Base-by-base conservation (phyloP, 768 basidiomycete species). In the Postia placenta region DNA sequence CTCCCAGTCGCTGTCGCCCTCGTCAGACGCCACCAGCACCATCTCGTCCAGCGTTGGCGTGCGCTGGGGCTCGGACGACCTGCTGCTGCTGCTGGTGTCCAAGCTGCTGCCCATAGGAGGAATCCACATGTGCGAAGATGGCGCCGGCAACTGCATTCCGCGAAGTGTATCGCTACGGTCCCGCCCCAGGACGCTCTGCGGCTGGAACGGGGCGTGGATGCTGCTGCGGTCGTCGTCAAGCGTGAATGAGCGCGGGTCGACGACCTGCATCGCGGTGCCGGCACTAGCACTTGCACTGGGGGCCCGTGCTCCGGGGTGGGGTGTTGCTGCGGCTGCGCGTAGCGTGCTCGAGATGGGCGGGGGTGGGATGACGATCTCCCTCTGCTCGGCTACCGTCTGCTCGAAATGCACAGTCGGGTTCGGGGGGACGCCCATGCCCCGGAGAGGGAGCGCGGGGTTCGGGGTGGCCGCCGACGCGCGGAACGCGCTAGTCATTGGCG, bases 31-130 rank as follows among this genome's bases (percentile, higher is more conserved):
- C 2, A 49, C 51, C 22, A 50, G 49, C 11, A 58, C 59, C 49
- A 55, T 49, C 46, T 63, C 62, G 33, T 58, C 55, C 24, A 50
- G 57, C 27, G 58, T 56, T 24, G 47, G 44, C 35, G 60, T 46
- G 12, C 45, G 49, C 11, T 49, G 46, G 19, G 28, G 52, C 28
- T 50, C 48, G 24, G 47, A 42, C 27, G 50, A 52, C n/a, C n/a
- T n/a, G 20, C 56, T 56, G 1, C 35, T n/a, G 14, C n/a, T 3
- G 24, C 42, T 22, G 20, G n/a, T 45, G 11, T 6, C 28, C 7
- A 22, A 4, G 12, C n/a, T 40, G 1, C 51, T 50, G 2, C 52
- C 49, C 28, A 46, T 50, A 24, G 44, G 50, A 23, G 47, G 49
- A 20, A 45, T 53, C 26, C 54, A 48, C 5, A 59, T 60, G 14